Evolutionary conservation across 371 early-diverging fungal genomes (phyloP).

Genomic region (Haplosporangium sp.): DNA sequence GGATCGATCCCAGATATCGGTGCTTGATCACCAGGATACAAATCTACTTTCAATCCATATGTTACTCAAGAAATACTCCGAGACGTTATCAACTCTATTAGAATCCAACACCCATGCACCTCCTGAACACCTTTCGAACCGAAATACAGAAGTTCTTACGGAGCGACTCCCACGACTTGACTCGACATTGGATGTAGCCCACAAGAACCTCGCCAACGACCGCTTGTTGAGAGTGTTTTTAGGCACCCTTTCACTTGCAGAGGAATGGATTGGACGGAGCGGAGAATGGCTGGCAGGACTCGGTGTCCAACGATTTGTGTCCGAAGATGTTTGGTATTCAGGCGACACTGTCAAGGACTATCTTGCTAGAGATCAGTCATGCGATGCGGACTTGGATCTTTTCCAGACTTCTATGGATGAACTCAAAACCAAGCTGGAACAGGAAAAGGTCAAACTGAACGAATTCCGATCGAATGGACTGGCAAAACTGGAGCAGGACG

Average conservation of each 20-base stretch:
- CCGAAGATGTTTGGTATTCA: slow-evolving; percentile 37
- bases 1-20: slow-evolving; percentile 34
- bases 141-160: slow-evolving; percentile 12
- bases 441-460: slow-evolving; percentile 28
- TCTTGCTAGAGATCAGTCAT: slow-evolving; percentile 23
- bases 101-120: slow-evolving; percentile 29
- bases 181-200: slow-evolving; percentile 14
- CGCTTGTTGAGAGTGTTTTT: slow-evolving; percentile 32
- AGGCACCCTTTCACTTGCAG: slow-evolving; percentile 14
- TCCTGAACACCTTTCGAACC: slow-evolving; percentile 31
- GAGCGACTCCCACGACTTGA: slow-evolving; percentile 25
- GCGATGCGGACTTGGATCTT: slow-evolving; percentile 32
- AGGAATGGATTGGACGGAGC: slow-evolving; percentile 32
- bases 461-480: slow-evolving; percentile 26
- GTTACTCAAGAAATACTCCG: slow-evolving; percentile 30
- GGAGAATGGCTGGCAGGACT: slow-evolving; percentile 36
- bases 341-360: slow-evolving; percentile 26
- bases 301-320: slow-evolving; percentile 29
- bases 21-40: slow-evolving; percentile 41
- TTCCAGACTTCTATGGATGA: slow-evolving; percentile 11
- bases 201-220: slow-evolving; percentile 37
- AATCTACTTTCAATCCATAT: slow-evolving; percentile 30
- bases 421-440: slow-evolving; percentile 27
- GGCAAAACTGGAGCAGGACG: slow-evolving; percentile 26
- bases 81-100: slow-evolving; percentile 21